Conservation (phyloP, 495 filamentous ascomycete species). For the Collariella sp. region DNA sequence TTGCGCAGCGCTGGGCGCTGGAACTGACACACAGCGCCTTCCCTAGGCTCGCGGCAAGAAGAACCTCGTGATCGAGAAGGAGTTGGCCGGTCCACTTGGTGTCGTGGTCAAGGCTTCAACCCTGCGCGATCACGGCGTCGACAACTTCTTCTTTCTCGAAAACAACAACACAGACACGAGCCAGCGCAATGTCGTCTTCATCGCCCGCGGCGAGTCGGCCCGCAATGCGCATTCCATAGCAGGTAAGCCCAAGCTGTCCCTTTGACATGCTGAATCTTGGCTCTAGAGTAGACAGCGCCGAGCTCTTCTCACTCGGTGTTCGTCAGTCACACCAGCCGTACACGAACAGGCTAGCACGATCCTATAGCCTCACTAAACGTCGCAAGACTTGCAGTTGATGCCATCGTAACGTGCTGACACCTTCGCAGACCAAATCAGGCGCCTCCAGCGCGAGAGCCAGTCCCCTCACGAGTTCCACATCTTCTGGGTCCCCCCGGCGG, state of each 20-base stretch:
- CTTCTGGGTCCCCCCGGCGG: conserved; percentile 84
- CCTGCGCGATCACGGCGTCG: conserved; percentile 81
- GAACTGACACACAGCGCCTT: conserved; percentile 24
- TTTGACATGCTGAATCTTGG: conserved; percentile 1
- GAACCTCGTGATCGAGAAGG: conserved; percentile 88
- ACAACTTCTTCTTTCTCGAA: conserved; percentile 90
- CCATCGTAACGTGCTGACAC: conserved; percentile 30
- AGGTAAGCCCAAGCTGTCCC: conserved; percentile 50
- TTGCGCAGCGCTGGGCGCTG: conserved; percentile 15
- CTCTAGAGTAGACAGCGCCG: conserved; percentile 21
- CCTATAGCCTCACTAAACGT: conserved; percentile 10
- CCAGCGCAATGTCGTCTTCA: conserved; percentile 91
- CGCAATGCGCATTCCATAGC: conserved; percentile 74
- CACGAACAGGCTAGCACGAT: conserved; percentile 21
- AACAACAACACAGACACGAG: conserved; percentile 86
- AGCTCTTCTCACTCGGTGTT: conserved; percentile 12
- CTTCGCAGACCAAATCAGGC: conserved; percentile 75
- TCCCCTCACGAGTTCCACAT: conserved; percentile 90
- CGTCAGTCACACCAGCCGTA: conserved; percentile 17
- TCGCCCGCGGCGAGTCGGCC: conserved; percentile 80
- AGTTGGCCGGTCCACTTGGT: conserved; percentile 79
- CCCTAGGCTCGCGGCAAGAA: conserved; percentile 92
- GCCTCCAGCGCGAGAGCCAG: conserved; percentile 72
- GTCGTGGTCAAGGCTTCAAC: conserved; percentile 88
- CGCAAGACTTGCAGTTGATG: neutral